A percentile compares a stretch with the other conserved stretches of the same genome.
Conservation (phyloP, 768 basidiomycete species). For the Trametes coccinea region DNA sequence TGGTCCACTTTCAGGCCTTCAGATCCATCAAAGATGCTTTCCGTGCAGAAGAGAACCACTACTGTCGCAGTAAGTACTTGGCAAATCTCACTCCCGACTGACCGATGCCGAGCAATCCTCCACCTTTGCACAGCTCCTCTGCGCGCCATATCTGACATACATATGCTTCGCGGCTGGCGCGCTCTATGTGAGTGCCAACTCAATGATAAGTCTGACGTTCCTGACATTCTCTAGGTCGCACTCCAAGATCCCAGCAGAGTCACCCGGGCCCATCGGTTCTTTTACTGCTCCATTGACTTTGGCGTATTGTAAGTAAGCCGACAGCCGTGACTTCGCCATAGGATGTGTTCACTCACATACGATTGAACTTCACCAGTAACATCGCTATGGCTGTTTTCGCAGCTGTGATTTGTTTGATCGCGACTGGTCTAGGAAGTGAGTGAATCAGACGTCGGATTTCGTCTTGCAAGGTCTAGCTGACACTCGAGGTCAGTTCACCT, state of each 20-base stretch:
- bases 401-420: constrained; percentile 25
- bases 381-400: constrained; percentile 24
- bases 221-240: constrained; percentile 15
- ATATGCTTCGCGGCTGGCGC: constrained; percentile 23
- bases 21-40: too few species aligned
- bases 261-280: constrained; percentile 25
- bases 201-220: not conserved
- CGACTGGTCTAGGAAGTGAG: constrained; percentile 26
- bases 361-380: constrained; percentile 13
- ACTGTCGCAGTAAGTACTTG: constrained; percentile 6
- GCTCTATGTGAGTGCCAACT: constrained; percentile 15
- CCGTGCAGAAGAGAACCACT: not conserved
- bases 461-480: not conserved
- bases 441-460: not conserved
- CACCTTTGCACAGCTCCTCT: constrained; percentile 13
- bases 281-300: constrained; percentile 33
- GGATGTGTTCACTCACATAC: too few species aligned
- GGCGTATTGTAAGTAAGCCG: constrained; percentile 23
- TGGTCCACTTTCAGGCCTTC: constrained; percentile 19
- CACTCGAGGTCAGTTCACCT: constrained; percentile 19
- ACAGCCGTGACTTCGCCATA: too few species aligned
- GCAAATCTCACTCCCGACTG: not conserved
- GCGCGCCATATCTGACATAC: constrained; percentile 22
- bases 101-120: not conserved
- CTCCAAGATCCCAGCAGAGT: constrained; percentile 27